These are phyloP conservation scores for Racocetra persica DNA, from an alignment of 371 early-diverging fungal genomes.

Conservation along the genomic window DNA sequence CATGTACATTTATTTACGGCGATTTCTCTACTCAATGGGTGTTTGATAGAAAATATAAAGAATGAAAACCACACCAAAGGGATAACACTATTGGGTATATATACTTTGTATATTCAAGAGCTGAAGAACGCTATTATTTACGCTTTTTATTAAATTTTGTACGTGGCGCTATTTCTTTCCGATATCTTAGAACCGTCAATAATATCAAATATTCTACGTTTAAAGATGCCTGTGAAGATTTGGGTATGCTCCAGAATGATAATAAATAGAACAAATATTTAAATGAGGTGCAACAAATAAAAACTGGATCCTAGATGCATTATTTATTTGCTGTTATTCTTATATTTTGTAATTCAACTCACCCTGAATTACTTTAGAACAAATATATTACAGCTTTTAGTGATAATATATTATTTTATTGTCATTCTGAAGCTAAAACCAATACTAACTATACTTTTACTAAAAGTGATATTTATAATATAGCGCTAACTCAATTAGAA, in stretches of 20 bases:
- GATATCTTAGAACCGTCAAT: too few species aligned
- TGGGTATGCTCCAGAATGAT: constrained; percentile 32
- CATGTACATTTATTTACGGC: too few species aligned
- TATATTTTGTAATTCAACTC: background rate
- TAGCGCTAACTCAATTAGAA: too few species aligned
- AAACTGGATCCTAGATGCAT: background rate
- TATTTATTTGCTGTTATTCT: constrained; percentile 19
- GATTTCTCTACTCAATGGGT: too few species aligned
- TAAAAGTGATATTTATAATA: too few species aligned
- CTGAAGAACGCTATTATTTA: constrained; percentile 10
- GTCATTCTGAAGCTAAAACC: too few species aligned
- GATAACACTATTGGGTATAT: background rate
- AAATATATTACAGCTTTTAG: too few species aligned
- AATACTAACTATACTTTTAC: too few species aligned
- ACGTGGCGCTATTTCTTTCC: background rate
- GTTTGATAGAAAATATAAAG: too few species aligned
- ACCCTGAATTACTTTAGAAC: background rate
- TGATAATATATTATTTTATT: too few species aligned
- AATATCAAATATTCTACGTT: background rate
- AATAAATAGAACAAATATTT: constrained; percentile 23
- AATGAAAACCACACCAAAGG: too few species aligned
- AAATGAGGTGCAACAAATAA: background rate
- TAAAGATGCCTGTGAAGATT: constrained; percentile 1
- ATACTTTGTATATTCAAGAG: constrained; percentile 24
- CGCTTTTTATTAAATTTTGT: constrained; percentile 12